Base-by-base conservation (phyloP, 73 alveolate genomes). In the Stentor coeruleus region DNA sequence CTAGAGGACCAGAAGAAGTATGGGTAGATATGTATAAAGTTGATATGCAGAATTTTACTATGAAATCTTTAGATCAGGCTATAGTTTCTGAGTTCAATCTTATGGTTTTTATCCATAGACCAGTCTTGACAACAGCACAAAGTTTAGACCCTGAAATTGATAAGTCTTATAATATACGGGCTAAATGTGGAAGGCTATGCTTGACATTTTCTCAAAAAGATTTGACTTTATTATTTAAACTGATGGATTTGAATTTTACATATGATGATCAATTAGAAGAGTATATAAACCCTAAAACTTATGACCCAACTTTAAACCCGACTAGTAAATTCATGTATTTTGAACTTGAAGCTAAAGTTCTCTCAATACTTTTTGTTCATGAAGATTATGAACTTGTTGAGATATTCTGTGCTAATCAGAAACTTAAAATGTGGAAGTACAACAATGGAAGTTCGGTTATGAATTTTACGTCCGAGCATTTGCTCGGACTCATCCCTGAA, bases 261-360 rank as follows among this genome's bases (percentile, higher is more conserved):
- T 66, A 66, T 66, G 79, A 66, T 31, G 79, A 66, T 66, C 79
- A 20, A 26, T 28, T 75, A 66, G 79, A 66, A 26, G 79, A 66
- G 2, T 66, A 66, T 33, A 66, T 66, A 14, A 66, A 66, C 33
- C 79, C 79, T 26, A 31, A 66, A 66, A 20, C 20, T 20, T 20
- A 49, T 11, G 66, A 49, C 6, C 20, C 20, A 11, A 49, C 66
- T 49, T 49, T 49, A 11, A 49, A 49, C 66, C 66, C 66, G 20
- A 49, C 6, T 20, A 49, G 20, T 49, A 49, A 49, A 20, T 49
- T 49, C 66, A 49, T 49, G 6, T 49, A 49, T 20, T 49, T 49
- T 20, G 20, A 49, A 11, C 20, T 49, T 49, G 20, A 66, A 66
- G 79, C 37, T 20, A 66, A 66, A 66, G 37, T 66, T 66, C 79